A percentile compares a stretch with the other conserved stretches of the same genome.
These are phyloP conservation scores for Cenchrus purpureus DNA, from an alignment of 176 grass and related monocot species.

Conservation along the genomic window DNA sequence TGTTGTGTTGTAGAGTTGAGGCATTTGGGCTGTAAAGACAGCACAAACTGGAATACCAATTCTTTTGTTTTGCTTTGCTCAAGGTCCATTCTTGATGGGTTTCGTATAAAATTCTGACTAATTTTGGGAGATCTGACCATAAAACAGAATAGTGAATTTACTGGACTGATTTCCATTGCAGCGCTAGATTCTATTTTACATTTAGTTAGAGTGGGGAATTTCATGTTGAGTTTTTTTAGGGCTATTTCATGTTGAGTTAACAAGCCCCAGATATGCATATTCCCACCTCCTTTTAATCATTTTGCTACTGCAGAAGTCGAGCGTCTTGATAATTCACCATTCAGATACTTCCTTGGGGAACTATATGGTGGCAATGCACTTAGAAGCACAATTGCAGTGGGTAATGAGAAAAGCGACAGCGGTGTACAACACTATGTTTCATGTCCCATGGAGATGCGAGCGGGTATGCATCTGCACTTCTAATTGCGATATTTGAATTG, in stretches of 20 bases:
- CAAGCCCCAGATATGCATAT: background rate
- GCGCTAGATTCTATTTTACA: conserved; percentile 24
- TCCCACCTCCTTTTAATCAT: conserved; percentile 23
- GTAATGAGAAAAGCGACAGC: conserved; percentile 96
- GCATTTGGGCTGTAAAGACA: background rate
- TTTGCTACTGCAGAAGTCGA: conserved; percentile 59
- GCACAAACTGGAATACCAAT: background rate
- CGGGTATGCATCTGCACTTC: conserved; percentile 67
- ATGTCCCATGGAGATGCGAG: conserved; percentile 99
- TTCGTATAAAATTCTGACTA: background rate
- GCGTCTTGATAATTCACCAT: conserved; percentile 65
- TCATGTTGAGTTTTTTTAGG: too few relatives aligned
- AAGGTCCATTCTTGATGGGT: background rate
- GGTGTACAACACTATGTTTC: conserved; percentile 99
- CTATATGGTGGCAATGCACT: conserved; percentile 87
- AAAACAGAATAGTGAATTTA: background rate
- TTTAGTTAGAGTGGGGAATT: background rate
- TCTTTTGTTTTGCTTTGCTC: background rate
- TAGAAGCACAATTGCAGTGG: conserved; percentile 93
- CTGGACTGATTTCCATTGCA: background rate
- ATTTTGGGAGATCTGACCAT: conserved; percentile 13
- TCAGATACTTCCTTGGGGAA: conserved; percentile 92
- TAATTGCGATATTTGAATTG: conserved; percentile 25
- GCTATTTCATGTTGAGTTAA: conserved; percentile 14
- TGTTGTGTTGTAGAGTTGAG: background rate